A percentile compares a stretch with the other conserved stretches of the same genome.
phyloP scores from a whole-genome alignment of 345 rosid species.

The Eucalyptus pumila region DNA sequence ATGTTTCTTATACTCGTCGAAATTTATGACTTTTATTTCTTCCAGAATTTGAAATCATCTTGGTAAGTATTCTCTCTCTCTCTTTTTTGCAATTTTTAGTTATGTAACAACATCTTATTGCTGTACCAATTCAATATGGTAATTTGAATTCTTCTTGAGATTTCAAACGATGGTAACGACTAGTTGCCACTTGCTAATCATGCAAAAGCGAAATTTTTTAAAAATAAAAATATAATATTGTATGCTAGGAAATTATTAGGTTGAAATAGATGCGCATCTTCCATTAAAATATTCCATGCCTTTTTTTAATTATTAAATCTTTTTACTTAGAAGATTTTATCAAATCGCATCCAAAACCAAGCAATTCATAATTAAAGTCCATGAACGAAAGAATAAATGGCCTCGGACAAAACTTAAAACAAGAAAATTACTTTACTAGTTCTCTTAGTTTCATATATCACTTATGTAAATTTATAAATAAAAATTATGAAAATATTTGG shows the following conservation, averaged over 20 bases:
- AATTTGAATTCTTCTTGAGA: neutral
- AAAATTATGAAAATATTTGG: accelerated
- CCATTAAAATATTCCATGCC: too few species aligned
- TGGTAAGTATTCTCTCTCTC: neutral
- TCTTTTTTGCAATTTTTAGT: neutral
- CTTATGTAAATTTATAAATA: accelerated
- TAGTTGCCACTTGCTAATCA: neutral
- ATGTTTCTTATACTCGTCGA: too few species aligned
- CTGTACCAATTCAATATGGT: neutral
- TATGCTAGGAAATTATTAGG: neutral
- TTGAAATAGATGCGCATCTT: neutral
- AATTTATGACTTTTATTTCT: too few species aligned
- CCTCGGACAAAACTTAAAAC: neutral
- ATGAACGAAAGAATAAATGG: accelerated
- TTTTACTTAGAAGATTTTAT: neutral
- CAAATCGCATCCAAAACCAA: too few species aligned
- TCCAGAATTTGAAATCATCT: neutral
- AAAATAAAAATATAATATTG: neutral
- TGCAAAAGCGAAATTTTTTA: neutral
- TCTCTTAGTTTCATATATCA: too few species aligned
- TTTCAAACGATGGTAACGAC: neutral
- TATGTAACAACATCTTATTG: neutral
- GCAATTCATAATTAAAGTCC: neutral
- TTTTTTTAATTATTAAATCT: neutral
- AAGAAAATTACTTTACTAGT: neutral